These are phyloP conservation scores for Curvularia spicifera DNA, from an alignment of 2,329 filamentous ascomycete genomes.

Conservation along the genomic window DNA sequence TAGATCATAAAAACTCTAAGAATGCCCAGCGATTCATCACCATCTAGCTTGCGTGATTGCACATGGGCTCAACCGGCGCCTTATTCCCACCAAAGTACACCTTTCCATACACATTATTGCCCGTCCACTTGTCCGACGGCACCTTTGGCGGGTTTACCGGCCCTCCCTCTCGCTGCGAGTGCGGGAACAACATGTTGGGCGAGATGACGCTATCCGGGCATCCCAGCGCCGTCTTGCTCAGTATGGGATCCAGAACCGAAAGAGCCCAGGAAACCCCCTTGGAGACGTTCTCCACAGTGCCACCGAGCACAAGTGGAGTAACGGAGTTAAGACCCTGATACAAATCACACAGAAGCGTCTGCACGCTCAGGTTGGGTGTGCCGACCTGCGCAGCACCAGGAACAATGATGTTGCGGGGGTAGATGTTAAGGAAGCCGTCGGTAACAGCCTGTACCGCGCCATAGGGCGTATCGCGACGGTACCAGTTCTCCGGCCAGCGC, in stretches of 20 bases:
- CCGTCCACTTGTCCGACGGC: slow-evolving; percentile 32
- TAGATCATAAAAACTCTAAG: neutral
- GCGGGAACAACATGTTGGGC: slow-evolving; percentile 41
- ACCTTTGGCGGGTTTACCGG: slow-evolving; percentile 36
- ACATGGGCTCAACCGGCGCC: slow-evolving; percentile 32
- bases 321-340: slow-evolving; percentile 48
- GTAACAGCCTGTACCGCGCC: slow-evolving; percentile 49
- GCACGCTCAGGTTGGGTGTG: slow-evolving; percentile 40
- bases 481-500: slow-evolving; percentile 62
- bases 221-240: slow-evolving; percentile 42
- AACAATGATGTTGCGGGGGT: slow-evolving; percentile 42
- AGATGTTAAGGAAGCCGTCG: slow-evolving; percentile 44
- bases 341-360: slow-evolving; percentile 44
- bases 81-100: slow-evolving; percentile 35
- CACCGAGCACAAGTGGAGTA: slow-evolving; percentile 42
- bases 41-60: slow-evolving; percentile 5
- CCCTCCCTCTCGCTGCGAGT: slow-evolving; percentile 36
- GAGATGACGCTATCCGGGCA: slow-evolving; percentile 38
- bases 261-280: slow-evolving; percentile 39
- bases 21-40: neutral
- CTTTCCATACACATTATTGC: slow-evolving; percentile 48
- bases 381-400: slow-evolving; percentile 40
- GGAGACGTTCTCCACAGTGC: slow-evolving; percentile 27
- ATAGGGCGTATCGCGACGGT: slow-evolving; percentile 56
- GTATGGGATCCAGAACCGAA: slow-evolving; percentile 37